These are phyloP conservation scores for Rhizopus delemar DNA, from an alignment of 371 early-diverging fungal genomes.

Conservation along the genomic window DNA sequence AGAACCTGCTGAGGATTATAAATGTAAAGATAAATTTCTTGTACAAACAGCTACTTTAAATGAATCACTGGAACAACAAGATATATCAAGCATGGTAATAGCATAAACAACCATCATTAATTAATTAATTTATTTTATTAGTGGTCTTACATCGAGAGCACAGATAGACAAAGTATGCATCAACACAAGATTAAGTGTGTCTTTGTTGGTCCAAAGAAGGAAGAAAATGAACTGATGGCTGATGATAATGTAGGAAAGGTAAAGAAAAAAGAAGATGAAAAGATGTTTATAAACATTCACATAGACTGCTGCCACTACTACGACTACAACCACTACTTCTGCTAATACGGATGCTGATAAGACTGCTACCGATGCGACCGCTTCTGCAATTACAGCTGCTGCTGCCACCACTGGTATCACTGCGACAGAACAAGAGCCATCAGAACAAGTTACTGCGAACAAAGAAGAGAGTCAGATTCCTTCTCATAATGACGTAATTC, in stretches of 20 bases:
- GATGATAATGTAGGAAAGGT: slow-evolving; percentile 3
- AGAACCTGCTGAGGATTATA: slow-evolving; percentile 75
- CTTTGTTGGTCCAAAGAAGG: slow-evolving; percentile 33
- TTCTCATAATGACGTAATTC: background rate
- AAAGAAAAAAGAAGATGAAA: slow-evolving; percentile 5
- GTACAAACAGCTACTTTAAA: slow-evolving; percentile 83
- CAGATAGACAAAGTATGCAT: slow-evolving; percentile 51
- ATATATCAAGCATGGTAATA: slow-evolving; percentile 50
- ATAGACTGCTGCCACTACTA: background rate
- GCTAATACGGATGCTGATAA: too few relatives aligned
- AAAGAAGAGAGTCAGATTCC: background rate
- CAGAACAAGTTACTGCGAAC: too few relatives aligned
- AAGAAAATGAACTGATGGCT: slow-evolving; percentile 6
- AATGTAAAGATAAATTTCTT: slow-evolving; percentile 94
- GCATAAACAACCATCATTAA: background rate
- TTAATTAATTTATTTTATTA: slow-evolving; percentile 27
- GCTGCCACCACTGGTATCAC: too few relatives aligned
- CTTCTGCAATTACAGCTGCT: too few relatives aligned
- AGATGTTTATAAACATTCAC: background rate
- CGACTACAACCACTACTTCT: background rate
- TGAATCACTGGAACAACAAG: slow-evolving; percentile 42
- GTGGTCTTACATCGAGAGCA: slow-evolving; percentile 62
- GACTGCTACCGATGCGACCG: too few relatives aligned
- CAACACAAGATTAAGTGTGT: slow-evolving; percentile 69
- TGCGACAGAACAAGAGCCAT: too few relatives aligned